Evolutionary conservation across 345 rosid species (phyloP), one percentile per base, ranked within the genome.

Genomic region (Arabis alpina): DNA sequence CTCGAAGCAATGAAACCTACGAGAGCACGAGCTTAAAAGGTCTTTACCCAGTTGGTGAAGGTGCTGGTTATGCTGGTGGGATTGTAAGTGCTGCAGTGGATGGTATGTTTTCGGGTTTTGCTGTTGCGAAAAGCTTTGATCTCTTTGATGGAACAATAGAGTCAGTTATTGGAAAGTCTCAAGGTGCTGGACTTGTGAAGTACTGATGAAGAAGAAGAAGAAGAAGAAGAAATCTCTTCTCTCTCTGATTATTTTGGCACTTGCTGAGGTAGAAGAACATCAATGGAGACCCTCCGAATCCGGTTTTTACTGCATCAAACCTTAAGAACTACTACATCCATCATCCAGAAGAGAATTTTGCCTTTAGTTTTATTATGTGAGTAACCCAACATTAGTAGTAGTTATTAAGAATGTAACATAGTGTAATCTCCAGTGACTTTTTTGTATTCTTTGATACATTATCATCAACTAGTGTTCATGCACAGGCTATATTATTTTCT

Each of bases 1-100:
- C 88, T 23, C 88, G 96, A 10, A 55, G 69, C 71, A 77, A 70
- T 64, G 88, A 86, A 59, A 89, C 96, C 1, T 91, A 80, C 16
- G 97, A 93, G 81, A 87, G 97, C 74, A 73, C 78, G 1, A 89
- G 93, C 5, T 55, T 91, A 54, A 84, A 83, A 80, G 95, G 96
- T 69, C 88, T 94, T 14, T 94, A 94, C 70, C 97, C 95, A 34
- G 77, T 88, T 28, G 99, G 99, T 32, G 99, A 94, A 88, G 99
- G 99, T 76, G 99, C 97, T 67, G 99, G 99, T 28, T 94, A 94
- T 69, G 96, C 99, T 24, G 97, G 99, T 64, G 97, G 99, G 27
- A 94, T 94, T 67, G 95, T 94, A 27, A 94, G 97, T 80, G 97
- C 99, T 11, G 99, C 97, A 56, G 96, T 86, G 34, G 99, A 94